These are phyloP conservation scores for Dorcoceras hygrometricum DNA, from an alignment of 257 asterid genomes.

Conservation along the genomic window DNA sequence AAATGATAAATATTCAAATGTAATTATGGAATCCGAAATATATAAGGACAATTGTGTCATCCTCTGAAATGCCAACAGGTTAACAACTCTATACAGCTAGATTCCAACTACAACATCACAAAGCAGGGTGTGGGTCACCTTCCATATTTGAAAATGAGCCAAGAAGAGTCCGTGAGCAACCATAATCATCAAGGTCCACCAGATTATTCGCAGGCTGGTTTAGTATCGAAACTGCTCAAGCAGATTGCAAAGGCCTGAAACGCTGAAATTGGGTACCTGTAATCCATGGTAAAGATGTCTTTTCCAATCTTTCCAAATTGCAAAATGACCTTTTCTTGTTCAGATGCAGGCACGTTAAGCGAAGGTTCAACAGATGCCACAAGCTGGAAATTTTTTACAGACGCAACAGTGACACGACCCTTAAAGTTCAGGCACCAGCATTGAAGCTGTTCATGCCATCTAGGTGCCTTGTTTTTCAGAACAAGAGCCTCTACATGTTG, in stretches of 20 bases:
- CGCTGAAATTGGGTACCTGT: conserved; percentile 83
- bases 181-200: neutral
- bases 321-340: conserved; percentile 79
- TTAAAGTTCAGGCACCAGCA: conserved; percentile 95
- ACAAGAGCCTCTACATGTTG: conserved; percentile 40
- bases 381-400: conserved; percentile 89
- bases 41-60: too few relatives aligned
- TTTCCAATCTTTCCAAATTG: conserved; percentile 95
- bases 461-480: conserved; percentile 78
- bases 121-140: neutral
- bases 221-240: conserved; percentile 98
- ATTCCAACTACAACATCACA: neutral
- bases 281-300: conserved; percentile 95
- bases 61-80: neutral
- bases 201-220: conserved; percentile 88
- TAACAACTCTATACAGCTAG: neutral
- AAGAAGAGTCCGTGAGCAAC: too few relatives aligned
- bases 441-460: conserved; percentile 95
- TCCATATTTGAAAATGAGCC: neutral
- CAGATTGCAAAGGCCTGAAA: conserved; percentile 95
- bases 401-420: conserved; percentile 94
- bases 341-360: conserved; percentile 54
- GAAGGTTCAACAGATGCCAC: conserved; percentile 72
- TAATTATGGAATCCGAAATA: neutral
- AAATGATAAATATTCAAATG: neutral